Conservation (phyloP, 208 protist species). For the Crithidia bombi region DNA sequence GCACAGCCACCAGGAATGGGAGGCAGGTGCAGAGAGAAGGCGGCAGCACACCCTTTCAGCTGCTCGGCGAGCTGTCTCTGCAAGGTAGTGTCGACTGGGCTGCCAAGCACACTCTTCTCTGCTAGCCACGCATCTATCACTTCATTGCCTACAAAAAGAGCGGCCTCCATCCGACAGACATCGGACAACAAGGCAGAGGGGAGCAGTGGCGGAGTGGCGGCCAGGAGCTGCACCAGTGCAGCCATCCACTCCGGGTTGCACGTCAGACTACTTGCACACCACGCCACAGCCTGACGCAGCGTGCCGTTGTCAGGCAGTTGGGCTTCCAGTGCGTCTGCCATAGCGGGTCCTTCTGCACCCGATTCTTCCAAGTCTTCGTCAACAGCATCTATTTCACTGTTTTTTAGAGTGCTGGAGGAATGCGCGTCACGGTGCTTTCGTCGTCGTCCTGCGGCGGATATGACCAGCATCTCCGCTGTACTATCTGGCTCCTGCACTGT, state of each 20-base stretch:
- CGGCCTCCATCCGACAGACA: constrained; percentile 23
- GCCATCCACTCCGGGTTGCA: constrained; percentile 17
- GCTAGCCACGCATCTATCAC: constrained; percentile 41
- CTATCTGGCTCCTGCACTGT: constrained; percentile 23
- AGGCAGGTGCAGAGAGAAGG: constrained; percentile 4
- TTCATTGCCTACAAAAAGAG: constrained; percentile 49
- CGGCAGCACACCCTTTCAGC: constrained; percentile 3
- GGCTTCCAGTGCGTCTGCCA: constrained; percentile 22
- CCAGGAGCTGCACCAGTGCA: constrained; percentile 15
- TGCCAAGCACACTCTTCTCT: constrained; percentile 1
- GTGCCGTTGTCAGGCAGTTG: constrained; percentile 35
- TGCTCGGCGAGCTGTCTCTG: constrained; percentile 1
- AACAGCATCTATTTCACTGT: not conserved
- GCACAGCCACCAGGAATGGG: not conserved
- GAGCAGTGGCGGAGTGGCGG: not conserved
- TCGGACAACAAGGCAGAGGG: not conserved
- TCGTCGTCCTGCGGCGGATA: constrained; percentile 6
- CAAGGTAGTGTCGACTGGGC: not conserved
- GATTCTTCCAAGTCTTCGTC: constrained; percentile 7
- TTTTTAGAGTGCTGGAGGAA: not conserved
- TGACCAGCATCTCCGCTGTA: constrained; percentile 20
- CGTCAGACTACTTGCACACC: constrained; percentile 32
- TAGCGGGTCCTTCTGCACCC: not conserved
- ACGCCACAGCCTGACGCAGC: constrained; percentile 29
- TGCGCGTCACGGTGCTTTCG: not conserved